phyloP scores from a whole-genome alignment of 1,284 basidiomycete species.

The Apiotrichum porosum region DNA sequence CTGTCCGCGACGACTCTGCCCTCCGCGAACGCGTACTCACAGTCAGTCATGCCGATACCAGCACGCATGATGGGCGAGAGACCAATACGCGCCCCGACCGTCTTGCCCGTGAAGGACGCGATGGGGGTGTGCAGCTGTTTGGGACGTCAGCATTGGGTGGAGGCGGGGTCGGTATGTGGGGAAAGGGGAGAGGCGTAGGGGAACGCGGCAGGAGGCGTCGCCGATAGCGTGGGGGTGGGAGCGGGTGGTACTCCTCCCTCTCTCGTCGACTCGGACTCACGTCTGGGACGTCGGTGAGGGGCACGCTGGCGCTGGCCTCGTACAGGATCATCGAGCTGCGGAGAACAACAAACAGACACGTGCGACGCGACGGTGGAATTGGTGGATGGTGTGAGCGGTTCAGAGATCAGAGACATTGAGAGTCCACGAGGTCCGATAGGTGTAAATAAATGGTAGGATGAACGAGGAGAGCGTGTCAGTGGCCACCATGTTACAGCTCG shows the following conservation, averaged over 20 bases:
- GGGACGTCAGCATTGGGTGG: constrained; percentile 33
- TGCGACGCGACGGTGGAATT: no score
- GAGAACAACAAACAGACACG: no score
- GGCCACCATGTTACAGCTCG: background rate
- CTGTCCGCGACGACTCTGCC: no score
- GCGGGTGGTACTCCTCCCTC: no score
- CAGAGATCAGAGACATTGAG: no score
- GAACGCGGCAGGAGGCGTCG: background rate
- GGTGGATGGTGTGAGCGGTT: no score
- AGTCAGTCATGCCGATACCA: constrained; percentile 89
- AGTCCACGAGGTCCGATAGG: no score
- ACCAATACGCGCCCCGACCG: constrained; percentile 62
- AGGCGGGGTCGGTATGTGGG: background rate
- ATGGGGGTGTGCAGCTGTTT: constrained; percentile 46
- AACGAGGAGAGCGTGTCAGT: background rate
- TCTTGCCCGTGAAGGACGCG: constrained; percentile 46
- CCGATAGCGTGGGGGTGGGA: no score
- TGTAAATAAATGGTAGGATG: no score
- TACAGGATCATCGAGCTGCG: constrained; percentile 38
- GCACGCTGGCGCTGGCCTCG: constrained; percentile 32
- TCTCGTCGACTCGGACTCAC: no score
- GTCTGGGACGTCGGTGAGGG: constrained; percentile 33
- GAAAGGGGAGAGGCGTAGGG: background rate
- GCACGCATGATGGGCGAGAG: constrained; percentile 87
- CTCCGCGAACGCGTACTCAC: no score